Evolutionary conservation across 495 filamentous ascomycete genomes (phyloP).

Genomic region (Amorphotheca resinae): DNA sequence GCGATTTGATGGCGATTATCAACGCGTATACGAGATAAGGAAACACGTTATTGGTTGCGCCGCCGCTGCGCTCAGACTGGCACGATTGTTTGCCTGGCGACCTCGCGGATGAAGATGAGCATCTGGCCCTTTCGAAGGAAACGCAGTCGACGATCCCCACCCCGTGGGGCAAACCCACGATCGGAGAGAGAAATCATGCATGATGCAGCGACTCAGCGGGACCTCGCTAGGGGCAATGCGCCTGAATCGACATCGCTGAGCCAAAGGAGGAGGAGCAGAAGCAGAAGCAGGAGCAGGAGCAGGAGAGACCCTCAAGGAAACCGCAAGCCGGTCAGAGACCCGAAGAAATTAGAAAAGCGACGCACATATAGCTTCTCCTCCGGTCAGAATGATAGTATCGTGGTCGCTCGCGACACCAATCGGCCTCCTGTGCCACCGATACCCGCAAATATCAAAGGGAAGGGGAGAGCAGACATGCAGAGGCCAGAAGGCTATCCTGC

Average conservation of each 20-base stretch:
- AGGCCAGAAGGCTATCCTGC: constrained; percentile 10
- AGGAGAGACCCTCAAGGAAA: constrained; percentile 18
- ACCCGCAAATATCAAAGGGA: constrained; percentile 18
- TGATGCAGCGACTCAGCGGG: constrained; percentile 25
- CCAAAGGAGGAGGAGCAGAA: constrained; percentile 15
- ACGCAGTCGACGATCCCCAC: constrained; percentile 36
- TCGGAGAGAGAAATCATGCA: constrained; percentile 25
- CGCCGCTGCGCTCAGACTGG: constrained; percentile 3
- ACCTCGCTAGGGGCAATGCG: constrained; percentile 16
- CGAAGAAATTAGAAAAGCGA: constrained; percentile 30
- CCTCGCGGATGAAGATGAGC: constrained; percentile 41
- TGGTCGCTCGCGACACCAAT: constrained; percentile 22
- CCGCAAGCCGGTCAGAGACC: constrained; percentile 22
- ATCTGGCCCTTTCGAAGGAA: constrained; percentile 71
- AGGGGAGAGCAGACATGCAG: constrained; percentile 17
- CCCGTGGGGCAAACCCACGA: constrained; percentile 25
- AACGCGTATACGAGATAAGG: constrained; percentile 6
- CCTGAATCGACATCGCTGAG: constrained; percentile 14
- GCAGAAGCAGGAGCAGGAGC: too few species aligned
- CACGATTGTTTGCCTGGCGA: constrained; percentile 3
- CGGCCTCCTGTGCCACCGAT: constrained; percentile 23
- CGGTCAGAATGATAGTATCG: constrained; percentile 34
- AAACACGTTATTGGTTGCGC: background rate
- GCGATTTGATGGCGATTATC: constrained; percentile 11
- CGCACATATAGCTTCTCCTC: constrained; percentile 43